Evolutionary conservation across 148 eudicot genomes (phyloP).

Genomic region (Diospyros lotus): DNA sequence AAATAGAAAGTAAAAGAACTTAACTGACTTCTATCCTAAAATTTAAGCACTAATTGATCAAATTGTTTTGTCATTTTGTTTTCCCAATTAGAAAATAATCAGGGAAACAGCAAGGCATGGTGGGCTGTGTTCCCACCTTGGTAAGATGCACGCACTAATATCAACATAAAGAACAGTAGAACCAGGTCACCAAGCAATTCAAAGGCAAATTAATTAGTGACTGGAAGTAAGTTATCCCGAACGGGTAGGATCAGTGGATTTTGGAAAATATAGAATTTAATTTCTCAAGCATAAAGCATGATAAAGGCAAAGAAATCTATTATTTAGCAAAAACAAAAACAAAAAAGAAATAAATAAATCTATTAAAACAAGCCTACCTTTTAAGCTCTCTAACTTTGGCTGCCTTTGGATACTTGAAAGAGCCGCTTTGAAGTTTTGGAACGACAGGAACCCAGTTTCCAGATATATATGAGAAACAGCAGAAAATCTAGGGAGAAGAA

Average conservation of each 20-base stretch:
- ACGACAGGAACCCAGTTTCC: constrained; percentile 53
- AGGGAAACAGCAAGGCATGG: not conserved
- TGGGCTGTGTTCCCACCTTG: not conserved
- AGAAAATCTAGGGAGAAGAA: constrained; percentile 44
- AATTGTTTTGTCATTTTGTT: not conserved
- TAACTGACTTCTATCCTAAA: too few relatives aligned
- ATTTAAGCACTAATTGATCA: too few relatives aligned
- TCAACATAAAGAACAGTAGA: not conserved
- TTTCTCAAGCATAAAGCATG: not conserved
- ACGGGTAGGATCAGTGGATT: not conserved
- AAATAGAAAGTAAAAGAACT: too few relatives aligned
- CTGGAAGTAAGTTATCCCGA: not conserved
- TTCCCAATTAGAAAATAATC: not conserved
- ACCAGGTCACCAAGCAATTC: not conserved
- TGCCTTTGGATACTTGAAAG: constrained; percentile 50
- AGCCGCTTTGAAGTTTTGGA: constrained; percentile 68
- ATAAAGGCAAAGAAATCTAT: not conserved
- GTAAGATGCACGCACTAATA: not conserved
- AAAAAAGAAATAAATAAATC: not conserved
- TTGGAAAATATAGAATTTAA: not conserved
- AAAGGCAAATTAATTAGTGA: not conserved
- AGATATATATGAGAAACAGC: constrained; percentile 68
- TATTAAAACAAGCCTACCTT: constrained; percentile 39
- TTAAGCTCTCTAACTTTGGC: constrained; percentile 69
- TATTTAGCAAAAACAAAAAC: not conserved